Evolutionary conservation across 306 rosid species (phyloP).

Genomic region (Malus domestica): DNA sequence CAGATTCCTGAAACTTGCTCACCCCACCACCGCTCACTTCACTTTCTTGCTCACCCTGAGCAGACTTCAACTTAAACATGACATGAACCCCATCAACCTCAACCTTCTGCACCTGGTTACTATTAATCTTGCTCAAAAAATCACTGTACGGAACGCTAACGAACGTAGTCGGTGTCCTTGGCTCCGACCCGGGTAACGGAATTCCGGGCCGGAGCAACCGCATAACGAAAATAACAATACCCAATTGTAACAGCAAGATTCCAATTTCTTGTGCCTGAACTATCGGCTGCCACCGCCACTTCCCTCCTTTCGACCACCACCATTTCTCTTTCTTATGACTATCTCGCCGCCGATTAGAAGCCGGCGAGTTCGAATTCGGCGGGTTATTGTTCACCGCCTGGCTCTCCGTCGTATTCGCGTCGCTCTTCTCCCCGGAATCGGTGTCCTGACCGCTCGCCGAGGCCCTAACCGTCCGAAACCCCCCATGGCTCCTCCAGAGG

Average conservation of each 20-base stretch:
- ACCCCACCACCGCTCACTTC: constrained; percentile 27
- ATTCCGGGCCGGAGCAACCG: constrained; percentile 76
- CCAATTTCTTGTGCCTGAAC: constrained; percentile 83
- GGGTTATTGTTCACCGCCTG: constrained; percentile 55
- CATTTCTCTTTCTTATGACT: constrained; percentile 64
- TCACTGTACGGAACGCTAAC: constrained; percentile 88
- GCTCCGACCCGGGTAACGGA: constrained; percentile 83
- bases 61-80: constrained; percentile 82
- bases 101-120: constrained; percentile 81
- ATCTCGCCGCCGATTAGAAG: constrained; percentile 58
- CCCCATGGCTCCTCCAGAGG: constrained; percentile 37
- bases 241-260: constrained; percentile 66
- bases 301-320: constrained; percentile 73
- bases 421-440: constrained; percentile 78
- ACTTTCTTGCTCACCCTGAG: constrained; percentile 36
- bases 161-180: constrained; percentile 57
- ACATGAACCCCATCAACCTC: constrained; percentile 95
- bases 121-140: constrained; percentile 68
- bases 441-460: constrained; percentile 53
- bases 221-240: constrained; percentile 73
- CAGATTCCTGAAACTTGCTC: constrained; percentile 58
- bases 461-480: constrained; percentile 28
- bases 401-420: constrained; percentile 46
- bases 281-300: constrained; percentile 88
- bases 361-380: constrained; percentile 35